Conservation (phyloP, 176 grass and related monocot genomes). For the Microstegium vimineum region DNA sequence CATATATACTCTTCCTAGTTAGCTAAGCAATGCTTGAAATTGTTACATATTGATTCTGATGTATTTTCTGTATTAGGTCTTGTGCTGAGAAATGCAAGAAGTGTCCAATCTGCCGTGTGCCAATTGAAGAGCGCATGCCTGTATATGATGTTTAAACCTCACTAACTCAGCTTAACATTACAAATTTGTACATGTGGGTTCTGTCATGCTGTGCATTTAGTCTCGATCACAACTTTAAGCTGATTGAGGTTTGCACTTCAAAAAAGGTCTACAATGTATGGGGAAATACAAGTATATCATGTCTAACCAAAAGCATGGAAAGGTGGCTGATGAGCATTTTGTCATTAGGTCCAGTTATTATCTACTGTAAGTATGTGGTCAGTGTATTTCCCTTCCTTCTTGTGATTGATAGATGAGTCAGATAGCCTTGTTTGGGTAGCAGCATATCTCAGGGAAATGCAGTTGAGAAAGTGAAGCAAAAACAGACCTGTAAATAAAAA, state of each 20-base stretch:
- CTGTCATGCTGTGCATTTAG: slow-evolving; percentile 34
- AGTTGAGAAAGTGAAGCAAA: not conserved
- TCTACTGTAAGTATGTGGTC: slow-evolving; percentile 42
- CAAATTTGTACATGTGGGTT: slow-evolving; percentile 57
- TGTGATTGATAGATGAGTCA: slow-evolving; percentile 25
- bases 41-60: not conserved
- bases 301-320: slow-evolving; percentile 54
- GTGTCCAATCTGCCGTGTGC: slow-evolving; percentile 92
- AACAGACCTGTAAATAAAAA: slow-evolving; percentile 42
- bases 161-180: slow-evolving; percentile 49
- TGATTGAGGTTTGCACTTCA: slow-evolving; percentile 47
- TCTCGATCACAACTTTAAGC: slow-evolving; percentile 59
- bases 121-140: slow-evolving; percentile 86
- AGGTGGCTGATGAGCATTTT: slow-evolving; percentile 36
- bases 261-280: slow-evolving; percentile 52
- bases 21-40: not conserved
- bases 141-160: slow-evolving; percentile 92
- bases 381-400: slow-evolving; percentile 13
- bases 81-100: slow-evolving; percentile 97
- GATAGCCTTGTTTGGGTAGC: slow-evolving; percentile 12
- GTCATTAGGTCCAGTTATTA: not conserved
- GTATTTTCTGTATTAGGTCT: slow-evolving; percentile 42
- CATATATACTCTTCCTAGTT: not conserved
- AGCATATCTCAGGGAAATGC: slow-evolving; percentile 16
- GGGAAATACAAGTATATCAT: slow-evolving; percentile 25